A percentile compares a stretch with the other conserved stretches of the same genome.
These are phyloP conservation scores for Rhodotorula babjevae DNA, from an alignment of 768 basidiomycete genomes.

Conservation along the genomic window DNA sequence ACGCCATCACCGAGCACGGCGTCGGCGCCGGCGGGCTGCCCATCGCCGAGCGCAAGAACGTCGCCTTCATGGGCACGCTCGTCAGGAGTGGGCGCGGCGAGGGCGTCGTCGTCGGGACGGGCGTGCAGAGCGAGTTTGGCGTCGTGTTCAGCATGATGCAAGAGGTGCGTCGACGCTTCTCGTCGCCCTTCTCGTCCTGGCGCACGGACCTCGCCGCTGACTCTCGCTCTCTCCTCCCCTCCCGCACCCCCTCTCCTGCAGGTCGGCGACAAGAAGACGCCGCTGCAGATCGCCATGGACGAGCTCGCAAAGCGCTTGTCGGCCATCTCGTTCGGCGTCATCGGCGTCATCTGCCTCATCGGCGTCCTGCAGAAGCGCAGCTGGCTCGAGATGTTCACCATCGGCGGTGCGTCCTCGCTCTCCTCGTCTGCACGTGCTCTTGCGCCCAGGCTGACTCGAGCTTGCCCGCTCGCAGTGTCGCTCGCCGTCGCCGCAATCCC, in stretches of 20 bases:
- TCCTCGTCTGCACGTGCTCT: background rate
- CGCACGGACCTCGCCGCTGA: too few relatives aligned
- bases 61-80: conserved; percentile 93
- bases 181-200: background rate
- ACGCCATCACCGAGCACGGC: conserved; percentile 52
- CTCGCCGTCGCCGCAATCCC: conserved; percentile 98
- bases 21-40: conserved; percentile 50
- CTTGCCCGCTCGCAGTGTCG: conserved; percentile 60
- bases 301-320: conserved; percentile 90
- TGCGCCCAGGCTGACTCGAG: too few relatives aligned
- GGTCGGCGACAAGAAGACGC: conserved; percentile 84
- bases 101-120: conserved; percentile 81
- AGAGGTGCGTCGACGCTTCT: conserved; percentile 56
- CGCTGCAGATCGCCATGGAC: conserved; percentile 89
- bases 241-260: conserved; percentile 40
- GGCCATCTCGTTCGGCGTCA: conserved; percentile 83
- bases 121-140: conserved; percentile 85
- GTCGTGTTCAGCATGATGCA: conserved; percentile 98
- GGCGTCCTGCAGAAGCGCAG: conserved; percentile 77
- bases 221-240: background rate
- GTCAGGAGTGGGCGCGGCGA: conserved; percentile 81
- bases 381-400: conserved; percentile 98
- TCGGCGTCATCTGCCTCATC: conserved; percentile 85
- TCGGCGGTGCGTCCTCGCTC: conserved; percentile 65
- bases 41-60: conserved; percentile 76